Evolutionary conservation across 306 rosid species (phyloP).

Genomic region (Alnus rubra): DNA sequence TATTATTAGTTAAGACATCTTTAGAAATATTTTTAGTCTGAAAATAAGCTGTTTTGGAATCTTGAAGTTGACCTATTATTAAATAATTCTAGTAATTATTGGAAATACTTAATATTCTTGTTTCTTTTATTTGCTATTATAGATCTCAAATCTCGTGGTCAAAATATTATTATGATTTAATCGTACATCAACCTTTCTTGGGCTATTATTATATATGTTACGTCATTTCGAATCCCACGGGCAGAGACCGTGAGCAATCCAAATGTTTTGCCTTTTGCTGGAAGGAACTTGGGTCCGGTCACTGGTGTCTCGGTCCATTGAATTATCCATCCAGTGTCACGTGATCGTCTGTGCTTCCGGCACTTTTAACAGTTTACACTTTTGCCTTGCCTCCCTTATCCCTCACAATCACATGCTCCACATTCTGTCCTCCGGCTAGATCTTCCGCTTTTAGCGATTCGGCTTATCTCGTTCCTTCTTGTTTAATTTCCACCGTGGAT

Average conservation of each 20-base stretch:
- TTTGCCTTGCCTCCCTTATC: slow-evolving; percentile 10
- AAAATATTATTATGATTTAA: too few relatives aligned
- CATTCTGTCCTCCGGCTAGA: slow-evolving; percentile 2
- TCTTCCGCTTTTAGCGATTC: background rate
- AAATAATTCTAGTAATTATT: too few relatives aligned
- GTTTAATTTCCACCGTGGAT: background rate
- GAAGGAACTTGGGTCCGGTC: background rate
- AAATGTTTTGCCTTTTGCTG: slow-evolving; percentile 27
- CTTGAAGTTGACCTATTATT: too few relatives aligned
- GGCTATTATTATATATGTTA: background rate
- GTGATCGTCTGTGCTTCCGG: slow-evolving; percentile 26
- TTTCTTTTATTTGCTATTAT: too few relatives aligned
- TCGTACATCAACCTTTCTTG: slow-evolving; percentile 2
- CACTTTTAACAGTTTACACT: background rate
- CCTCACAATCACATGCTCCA: slow-evolving; percentile 38
- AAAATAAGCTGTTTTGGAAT: too few relatives aligned
- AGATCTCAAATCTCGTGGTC: too few relatives aligned
- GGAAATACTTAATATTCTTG: too few relatives aligned
- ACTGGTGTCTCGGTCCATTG: slow-evolving; percentile 11
- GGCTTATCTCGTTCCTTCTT: too few relatives aligned
- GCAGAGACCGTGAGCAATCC: slow-evolving; percentile 16
- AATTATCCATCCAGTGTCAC: slow-evolving; percentile 40
- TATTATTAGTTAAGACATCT: too few relatives aligned
- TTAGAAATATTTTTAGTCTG: too few relatives aligned
- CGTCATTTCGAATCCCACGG: background rate